These are phyloP conservation scores for Saksenaea oblongispora DNA, from an alignment of 371 early-diverging fungal genomes.

Conservation along the genomic window DNA sequence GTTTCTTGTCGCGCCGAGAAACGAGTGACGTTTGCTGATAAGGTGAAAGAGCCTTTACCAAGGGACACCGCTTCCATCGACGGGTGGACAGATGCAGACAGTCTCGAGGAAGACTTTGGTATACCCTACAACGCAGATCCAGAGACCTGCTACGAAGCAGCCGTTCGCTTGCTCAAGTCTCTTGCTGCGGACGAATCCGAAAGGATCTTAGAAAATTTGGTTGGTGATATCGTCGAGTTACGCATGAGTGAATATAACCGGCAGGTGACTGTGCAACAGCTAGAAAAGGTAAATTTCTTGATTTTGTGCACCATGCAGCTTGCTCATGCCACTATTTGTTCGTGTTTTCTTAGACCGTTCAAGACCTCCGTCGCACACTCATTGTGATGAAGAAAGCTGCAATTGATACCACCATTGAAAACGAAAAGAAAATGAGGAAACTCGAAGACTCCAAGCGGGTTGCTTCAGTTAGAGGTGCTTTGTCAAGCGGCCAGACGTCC, in stretches of 20 bases:
- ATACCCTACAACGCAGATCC: conserved; percentile 45
- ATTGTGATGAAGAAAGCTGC: conserved; percentile 77
- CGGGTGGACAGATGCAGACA: conserved; percentile 30
- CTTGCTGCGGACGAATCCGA: conserved; percentile 64
- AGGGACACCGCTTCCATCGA: conserved; percentile 11
- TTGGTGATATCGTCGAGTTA: conserved; percentile 73
- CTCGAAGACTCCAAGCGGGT: conserved; percentile 37
- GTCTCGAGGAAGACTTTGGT: conserved; percentile 49
- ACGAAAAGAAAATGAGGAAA: conserved; percentile 68
- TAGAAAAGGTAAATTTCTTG: conserved; percentile 46
- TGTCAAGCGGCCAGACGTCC: conserved; percentile 8
- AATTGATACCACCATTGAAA: conserved; percentile 68
- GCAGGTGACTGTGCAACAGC: conserved; percentile 53
- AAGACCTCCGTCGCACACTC: conserved; percentile 67
- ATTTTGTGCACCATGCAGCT: not conserved
- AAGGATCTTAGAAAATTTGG: conserved; percentile 62
- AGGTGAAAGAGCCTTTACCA: conserved; percentile 18
- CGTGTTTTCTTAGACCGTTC: conserved; percentile 32
- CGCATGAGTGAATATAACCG: conserved; percentile 60
- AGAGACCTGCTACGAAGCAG: conserved; percentile 49
- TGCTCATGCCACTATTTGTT: not conserved
- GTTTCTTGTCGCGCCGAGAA: conserved; percentile 19
- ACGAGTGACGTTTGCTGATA: conserved; percentile 43
- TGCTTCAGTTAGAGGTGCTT: conserved; percentile 6
- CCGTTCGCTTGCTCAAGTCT: conserved; percentile 59